These are phyloP conservation scores for Berkeleyomyces rouxiae DNA, from an alignment of 2,329 filamentous ascomycete genomes.

Conservation along the genomic window DNA sequence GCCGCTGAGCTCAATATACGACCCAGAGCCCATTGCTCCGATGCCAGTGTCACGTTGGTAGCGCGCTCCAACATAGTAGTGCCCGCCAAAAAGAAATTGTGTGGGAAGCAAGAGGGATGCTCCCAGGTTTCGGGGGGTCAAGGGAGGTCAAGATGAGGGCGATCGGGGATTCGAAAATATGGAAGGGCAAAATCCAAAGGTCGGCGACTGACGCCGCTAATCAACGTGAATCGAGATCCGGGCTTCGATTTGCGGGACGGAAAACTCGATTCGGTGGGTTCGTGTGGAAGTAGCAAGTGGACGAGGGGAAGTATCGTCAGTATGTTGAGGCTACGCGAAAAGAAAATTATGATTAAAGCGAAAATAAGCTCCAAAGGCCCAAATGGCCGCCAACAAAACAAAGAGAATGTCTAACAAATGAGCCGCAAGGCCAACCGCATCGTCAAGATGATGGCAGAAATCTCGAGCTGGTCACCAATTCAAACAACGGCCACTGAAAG, in stretches of 20 bases:
- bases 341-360: too few species aligned
- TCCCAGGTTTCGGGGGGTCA: background rate
- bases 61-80: slow-evolving; percentile 14
- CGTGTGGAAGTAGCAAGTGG: too few species aligned
- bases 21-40: slow-evolving; percentile 7
- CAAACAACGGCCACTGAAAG: background rate
- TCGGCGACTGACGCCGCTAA: background rate
- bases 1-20: slow-evolving; percentile 8
- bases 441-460: background rate
- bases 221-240: background rate
- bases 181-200: background rate
- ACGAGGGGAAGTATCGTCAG: too few species aligned
- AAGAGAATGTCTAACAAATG: too few species aligned
- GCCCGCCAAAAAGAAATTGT: background rate
- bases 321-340: too few species aligned
- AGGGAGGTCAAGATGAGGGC: too few species aligned
- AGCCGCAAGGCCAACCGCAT: too few species aligned
- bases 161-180: background rate
- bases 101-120: background rate
- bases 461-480: background rate
- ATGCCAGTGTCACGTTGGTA: background rate
- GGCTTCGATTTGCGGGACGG: too few species aligned
- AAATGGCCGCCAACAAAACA: too few species aligned
- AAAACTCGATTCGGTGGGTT: too few species aligned
- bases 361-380: too few species aligned